These are phyloP conservation scores for Puccinia novopanici DNA, from an alignment of 1,284 basidiomycete species.

Conservation along the genomic window DNA sequence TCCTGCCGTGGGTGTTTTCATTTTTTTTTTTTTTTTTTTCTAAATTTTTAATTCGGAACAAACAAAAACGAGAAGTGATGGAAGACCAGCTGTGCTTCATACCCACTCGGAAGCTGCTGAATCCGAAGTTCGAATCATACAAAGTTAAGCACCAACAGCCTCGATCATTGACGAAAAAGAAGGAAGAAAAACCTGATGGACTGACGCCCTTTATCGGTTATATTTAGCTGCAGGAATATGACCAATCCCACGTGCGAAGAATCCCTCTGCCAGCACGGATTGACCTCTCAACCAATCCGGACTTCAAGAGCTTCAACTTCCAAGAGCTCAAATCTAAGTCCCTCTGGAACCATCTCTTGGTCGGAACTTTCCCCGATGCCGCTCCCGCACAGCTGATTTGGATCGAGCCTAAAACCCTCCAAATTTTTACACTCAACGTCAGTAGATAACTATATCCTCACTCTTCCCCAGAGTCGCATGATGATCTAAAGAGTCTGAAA, in stretches of 20 bases:
- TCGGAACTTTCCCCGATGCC: too few species aligned
- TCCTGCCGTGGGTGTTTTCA: too few species aligned
- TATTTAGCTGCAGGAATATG: background rate
- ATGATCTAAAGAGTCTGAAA: too few species aligned
- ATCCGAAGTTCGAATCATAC: slow-evolving; percentile 1
- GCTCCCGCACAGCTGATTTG: background rate
- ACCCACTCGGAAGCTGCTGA: background rate
- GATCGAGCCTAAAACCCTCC: background rate
- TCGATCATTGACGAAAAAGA: too few species aligned
- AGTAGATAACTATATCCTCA: too few species aligned
- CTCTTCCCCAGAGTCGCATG: too few species aligned
- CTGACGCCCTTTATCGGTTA: background rate
- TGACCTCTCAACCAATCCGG: background rate
- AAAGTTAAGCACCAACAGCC: background rate
- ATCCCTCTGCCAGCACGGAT: background rate
- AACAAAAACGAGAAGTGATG: background rate
- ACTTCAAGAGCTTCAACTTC: background rate
- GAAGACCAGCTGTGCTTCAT: background rate
- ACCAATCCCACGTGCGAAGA: background rate
- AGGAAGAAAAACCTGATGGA: background rate
- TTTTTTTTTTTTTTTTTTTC: too few species aligned
- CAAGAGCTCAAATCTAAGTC: background rate
- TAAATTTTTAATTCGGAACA: too few species aligned
- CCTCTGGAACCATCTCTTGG: background rate
- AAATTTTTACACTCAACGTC: slow-evolving; percentile 8